phyloP scores from a whole-genome alignment of 164 flowering plant genomes.

The Stephania japonica region DNA sequence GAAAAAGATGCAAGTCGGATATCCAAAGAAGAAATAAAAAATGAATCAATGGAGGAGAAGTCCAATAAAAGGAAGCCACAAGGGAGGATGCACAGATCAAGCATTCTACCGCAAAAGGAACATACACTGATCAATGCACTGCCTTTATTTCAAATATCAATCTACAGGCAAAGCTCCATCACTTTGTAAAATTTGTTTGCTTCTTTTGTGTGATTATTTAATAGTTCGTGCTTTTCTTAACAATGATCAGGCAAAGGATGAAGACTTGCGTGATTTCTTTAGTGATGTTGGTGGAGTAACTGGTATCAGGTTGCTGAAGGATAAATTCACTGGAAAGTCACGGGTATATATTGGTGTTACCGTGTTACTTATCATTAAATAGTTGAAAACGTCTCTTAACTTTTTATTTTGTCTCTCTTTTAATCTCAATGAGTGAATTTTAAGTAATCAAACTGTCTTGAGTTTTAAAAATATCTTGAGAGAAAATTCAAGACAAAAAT shows the following conservation, averaged over 20 bases:
- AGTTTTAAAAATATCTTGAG: too few relatives aligned
- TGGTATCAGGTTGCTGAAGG: slow-evolving; percentile 63
- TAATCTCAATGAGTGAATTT: too few relatives aligned
- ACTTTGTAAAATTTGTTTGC: neutral
- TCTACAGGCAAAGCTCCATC: slow-evolving; percentile 38
- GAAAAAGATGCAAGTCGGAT: slow-evolving; percentile 22
- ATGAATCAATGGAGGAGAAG: slow-evolving; percentile 13
- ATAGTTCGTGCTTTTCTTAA: neutral
- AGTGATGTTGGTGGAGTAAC: slow-evolving; percentile 82
- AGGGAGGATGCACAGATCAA: slow-evolving; percentile 26
- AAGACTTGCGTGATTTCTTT: slow-evolving; percentile 62
- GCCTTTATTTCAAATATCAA: slow-evolving; percentile 75
- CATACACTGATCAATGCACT: slow-evolving; percentile 74
- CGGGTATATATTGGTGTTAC: slow-evolving; percentile 35
- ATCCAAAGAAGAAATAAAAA: slow-evolving; percentile 22
- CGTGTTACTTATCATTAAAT: too few relatives aligned
- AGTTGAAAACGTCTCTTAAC: too few relatives aligned
- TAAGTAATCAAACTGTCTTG: too few relatives aligned
- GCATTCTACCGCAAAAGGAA: slow-evolving; percentile 24
- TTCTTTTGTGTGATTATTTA: neutral
- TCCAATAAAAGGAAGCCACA: slow-evolving; percentile 16
- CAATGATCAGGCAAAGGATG: slow-evolving; percentile 52
- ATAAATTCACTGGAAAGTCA: slow-evolving; percentile 72
- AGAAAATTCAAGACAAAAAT: too few relatives aligned
- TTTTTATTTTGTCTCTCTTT: too few relatives aligned